Conservation (phyloP, 192 early-diverging fungal genomes). For the Dimargaris cristalligena region DNA sequence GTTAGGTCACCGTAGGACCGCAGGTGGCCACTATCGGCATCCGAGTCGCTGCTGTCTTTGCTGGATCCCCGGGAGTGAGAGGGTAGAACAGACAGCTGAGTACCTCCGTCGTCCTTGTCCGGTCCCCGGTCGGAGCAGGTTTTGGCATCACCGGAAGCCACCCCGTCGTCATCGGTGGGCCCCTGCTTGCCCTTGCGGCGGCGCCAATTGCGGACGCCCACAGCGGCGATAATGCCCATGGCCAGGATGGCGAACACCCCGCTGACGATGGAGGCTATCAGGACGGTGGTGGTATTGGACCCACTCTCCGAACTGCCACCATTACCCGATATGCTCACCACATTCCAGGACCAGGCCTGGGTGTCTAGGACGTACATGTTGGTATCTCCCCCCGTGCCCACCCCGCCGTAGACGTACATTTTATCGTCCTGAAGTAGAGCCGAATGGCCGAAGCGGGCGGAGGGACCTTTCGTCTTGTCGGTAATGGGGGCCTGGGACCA, state of each 20-base stretch:
- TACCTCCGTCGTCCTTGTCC: background rate
- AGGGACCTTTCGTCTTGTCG: slow-evolving; percentile 24
- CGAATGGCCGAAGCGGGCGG: slow-evolving; percentile 42
- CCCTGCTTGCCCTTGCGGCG: slow-evolving; percentile 13
- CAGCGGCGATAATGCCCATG: slow-evolving; percentile 24
- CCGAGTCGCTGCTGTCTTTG: background rate
- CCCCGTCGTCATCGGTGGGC: background rate
- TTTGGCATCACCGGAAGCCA: background rate
- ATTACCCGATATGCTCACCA: slow-evolving; percentile 21
- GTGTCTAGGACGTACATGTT: slow-evolving; percentile 51
- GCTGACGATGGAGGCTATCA: slow-evolving; percentile 28
- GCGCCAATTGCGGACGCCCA: slow-evolving; percentile 22
- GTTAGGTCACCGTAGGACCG: background rate
- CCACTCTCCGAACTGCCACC: slow-evolving; percentile 12
- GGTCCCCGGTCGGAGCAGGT: too few relatives aligned
- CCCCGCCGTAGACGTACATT: slow-evolving; percentile 56
- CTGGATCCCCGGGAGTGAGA: background rate
- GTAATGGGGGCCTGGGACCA: slow-evolving; percentile 29
- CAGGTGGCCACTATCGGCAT: background rate
- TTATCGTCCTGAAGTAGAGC: slow-evolving; percentile 35
- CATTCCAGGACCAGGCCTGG: slow-evolving; percentile 39
- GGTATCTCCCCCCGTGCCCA: slow-evolving; percentile 33
- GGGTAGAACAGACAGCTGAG: background rate
- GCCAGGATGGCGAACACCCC: slow-evolving; percentile 25
- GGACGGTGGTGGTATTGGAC: slow-evolving; percentile 22